Evolutionary conservation across 257 asterid species (phyloP).

Genomic region (Eustoma russellianum): DNA sequence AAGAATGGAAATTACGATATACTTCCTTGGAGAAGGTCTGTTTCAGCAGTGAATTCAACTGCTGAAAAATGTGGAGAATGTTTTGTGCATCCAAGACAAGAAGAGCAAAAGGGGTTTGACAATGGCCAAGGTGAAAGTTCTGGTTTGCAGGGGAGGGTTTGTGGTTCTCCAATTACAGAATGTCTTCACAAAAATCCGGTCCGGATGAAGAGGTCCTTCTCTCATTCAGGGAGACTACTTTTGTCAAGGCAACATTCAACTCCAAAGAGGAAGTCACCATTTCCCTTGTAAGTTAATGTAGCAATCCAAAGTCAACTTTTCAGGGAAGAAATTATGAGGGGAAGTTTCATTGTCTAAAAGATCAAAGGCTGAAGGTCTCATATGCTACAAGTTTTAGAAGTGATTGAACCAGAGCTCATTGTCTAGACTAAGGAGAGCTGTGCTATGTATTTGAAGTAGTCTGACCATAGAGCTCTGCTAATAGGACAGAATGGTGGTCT

Average conservation of each 20-base stretch:
- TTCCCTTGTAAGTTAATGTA: conserved; percentile 7
- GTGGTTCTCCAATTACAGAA: conserved; percentile 7
- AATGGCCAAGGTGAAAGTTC: conserved; percentile 4
- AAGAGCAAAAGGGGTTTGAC: background rate
- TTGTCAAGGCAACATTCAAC: conserved; percentile 11
- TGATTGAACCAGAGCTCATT: no score
- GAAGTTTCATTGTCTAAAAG: no score
- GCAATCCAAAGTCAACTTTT: background rate
- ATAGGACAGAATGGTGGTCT: no score
- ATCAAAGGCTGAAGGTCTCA: no score
- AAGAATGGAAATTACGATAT: conserved; percentile 3
- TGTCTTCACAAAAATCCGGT: conserved; percentile 10
- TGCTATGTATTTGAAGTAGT: no score
- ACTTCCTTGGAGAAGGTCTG: conserved; percentile 15
- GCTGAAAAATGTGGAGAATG: background rate
- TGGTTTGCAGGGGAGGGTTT: background rate
- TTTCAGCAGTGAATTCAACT: conserved; percentile 18
- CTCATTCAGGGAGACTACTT: conserved; percentile 18
- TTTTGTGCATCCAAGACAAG: background rate
- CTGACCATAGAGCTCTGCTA: no score
- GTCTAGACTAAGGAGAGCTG: no score
- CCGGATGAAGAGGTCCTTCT: conserved; percentile 23
- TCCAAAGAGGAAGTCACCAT: conserved; percentile 10
- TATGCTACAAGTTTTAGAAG: no score
- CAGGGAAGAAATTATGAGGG: no score